Base-by-base conservation (phyloP, 108 stramenopile species). In the Nannochloropsis granulata region DNA sequence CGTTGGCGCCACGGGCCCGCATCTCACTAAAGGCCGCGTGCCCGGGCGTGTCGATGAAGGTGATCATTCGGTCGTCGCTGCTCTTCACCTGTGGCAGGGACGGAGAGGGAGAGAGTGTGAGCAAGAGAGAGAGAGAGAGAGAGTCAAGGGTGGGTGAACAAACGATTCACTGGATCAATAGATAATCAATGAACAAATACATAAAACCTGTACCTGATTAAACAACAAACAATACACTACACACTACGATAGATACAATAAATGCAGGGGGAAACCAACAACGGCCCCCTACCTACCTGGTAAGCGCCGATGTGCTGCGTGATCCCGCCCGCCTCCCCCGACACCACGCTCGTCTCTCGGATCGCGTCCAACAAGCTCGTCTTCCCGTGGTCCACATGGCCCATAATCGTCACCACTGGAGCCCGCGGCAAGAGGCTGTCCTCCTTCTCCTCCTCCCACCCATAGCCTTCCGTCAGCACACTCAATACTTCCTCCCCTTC, bases 1-100 rank as follows among this genome's bases (percentile, higher is more conserved):
- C 95, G 85, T 91, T 91, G 13, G 96, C 93, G 56, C 97, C 97
- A 0, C 95, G 94, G 78, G 93, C 90, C 12, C 98, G 90, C 98
- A 98, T 98, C 45, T 92, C 88, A 45, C 89, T 89, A 88, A 98
- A 98, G 24, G 90, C 90, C 12, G 90, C 90, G 79, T 90, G 90
- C 16, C 90, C 90, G n/a, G 90, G 90, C 8, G 90, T 90, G 85
- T 90, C 90, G 44, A 90, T 44, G 85, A 90, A 88, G 44, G 88
- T 88, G 24, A 90, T 44, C 44, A 43, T 90, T 25, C 89, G 78
- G 11, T 93, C 96, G 25, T 91, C 90, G 88, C 79, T 82, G 19
- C 86, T 84, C 19, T 83, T 71, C 12, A 86, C 86, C 84, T 85
- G 46, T 14, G 10, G 14, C 23, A 13, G 3, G 10, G 24, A 80